Base-by-base conservation (phyloP, 2,329 filamentous ascomycete genomes). In the Dactylonectria estremocensis region DNA sequence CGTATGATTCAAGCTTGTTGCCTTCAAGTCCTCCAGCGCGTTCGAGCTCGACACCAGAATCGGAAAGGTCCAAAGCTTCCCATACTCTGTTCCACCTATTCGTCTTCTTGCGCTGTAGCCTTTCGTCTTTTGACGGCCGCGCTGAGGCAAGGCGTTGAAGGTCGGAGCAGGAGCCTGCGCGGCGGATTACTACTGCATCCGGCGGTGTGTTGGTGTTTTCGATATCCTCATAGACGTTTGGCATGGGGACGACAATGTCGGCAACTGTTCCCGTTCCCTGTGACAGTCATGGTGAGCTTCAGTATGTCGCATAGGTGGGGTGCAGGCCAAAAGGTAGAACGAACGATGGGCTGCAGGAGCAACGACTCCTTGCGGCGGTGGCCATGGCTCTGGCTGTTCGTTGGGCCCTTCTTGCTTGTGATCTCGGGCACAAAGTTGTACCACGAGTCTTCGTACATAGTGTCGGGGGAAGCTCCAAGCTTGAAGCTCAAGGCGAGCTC, bases 361-460 rank as follows among this genome's bases (percentile, higher is more conserved):
- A 95, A 85, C 46, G 92, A 93, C 77, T 91, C 88, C 76, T 88
- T 90, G 67, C 93, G 89, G 71, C 87, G 88, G 77, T 93, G 92
- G 57, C 86, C 87, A 50, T 84, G 73, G 54, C 81, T 76, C 64
- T 85, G 82, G 35, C 76, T 76, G 64, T 85, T 82, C 24, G 83
- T 80, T 49, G 83, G 75, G n/a, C 82, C 81, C 67, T 83, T 83
- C 74, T 85, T 87, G 70, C 86, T 82, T 65, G 87, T 83, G 61
- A 88, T 81, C 62, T 92, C 89, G 28, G 92, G 88, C 71, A 93
- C 89, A 77, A 94, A 91, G 78, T 88, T 93, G 83, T 95, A 94
- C 93, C 93, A 95, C 33, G 92, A 90, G 80, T 95, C 93, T 81
- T 95, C 93, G 80, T 93, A 93, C 92, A 94, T 95, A 73, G 72